Evolutionary conservation across 2,329 filamentous ascomycete species (phyloP), one percentile per base, ranked within the genome.

Genomic region (Fusarium proliferatum): DNA sequence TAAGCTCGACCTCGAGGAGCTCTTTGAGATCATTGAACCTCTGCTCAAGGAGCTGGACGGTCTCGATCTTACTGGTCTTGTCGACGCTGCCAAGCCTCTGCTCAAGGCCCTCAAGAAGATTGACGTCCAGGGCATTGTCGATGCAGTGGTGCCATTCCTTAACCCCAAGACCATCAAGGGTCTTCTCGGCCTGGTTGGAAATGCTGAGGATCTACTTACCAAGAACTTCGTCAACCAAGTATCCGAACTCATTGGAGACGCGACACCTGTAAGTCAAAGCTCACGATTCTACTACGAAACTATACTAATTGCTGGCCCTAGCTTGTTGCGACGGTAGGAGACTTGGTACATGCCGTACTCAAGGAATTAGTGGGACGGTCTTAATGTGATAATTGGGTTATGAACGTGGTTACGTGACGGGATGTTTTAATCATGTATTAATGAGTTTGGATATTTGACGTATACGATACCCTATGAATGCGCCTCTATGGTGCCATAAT

Each of bases 171-270:
- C 79, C 34, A 73, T 86, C 21, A 60, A 84, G 23, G 74, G 49
- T 8, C 76, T 85, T 9, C 69, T 85, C 12, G 41, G 59, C 19
- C 10, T 69, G n/a, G 67, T 69, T 9, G 78, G 76, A 33, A 85
- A 86, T 38, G 84, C 84, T 1, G 80, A 83, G 60, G 66, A 74
- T 30, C 74, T 86, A 19, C 71, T 86, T 11, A 82, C 79, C 9
- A 71, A 79, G 34, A 78, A 79, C 2, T 86, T 86, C 70, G 82
- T 86, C 11, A 78, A 80, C 26, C 82, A 86, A 68, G 84, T 84
- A 42, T 79, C 79, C 5, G 84, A 85, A 62, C 75, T 86, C 39
- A 85, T 85, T 73, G 73, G 73, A 46, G 73, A 76, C 33, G 73
- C 73, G 21, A 76, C 73, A 59, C 73, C 73, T n/a, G 73, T 76